Evolutionary conservation across 2,329 filamentous ascomycete species (phyloP), one percentile per base, ranked within the genome.

Genomic region (Aureobasidium sp.): DNA sequence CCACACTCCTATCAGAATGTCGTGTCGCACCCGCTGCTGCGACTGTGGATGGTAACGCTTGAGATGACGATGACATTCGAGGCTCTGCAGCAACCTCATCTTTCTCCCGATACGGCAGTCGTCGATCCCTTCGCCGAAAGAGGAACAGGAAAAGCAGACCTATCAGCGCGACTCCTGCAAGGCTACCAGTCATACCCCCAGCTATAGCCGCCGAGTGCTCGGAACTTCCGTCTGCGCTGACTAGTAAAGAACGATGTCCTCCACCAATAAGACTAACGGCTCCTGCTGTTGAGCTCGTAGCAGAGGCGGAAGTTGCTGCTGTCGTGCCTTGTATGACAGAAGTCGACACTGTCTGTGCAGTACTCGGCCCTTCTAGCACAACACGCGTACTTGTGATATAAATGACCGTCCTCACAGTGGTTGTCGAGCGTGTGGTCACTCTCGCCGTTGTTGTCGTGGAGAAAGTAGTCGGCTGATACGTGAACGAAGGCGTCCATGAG

Each of bases 181-280:
- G n/a, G 39, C 60, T 59, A 5, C 60, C 63, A 17, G 59, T 60
- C 36, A 64, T 61, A 15, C 60, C 60, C 25, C 63, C 63, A 17
- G 63, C 63, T 39, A 64, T 64, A 20, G 42, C 63, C 15, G 60
- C 60, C n/a, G 55, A 47, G 3, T 34, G 41, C 8, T 39, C 22
- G 8, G 55, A 58, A 29, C 41, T 45, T 17, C 53, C 55, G 7
- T 29, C 15, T 48, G 55, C 31, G 5, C 55, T 48, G 0, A 58
- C 22, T 4, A 58, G 14, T 11, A 17, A 14, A 2, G 42, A 37
- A 27, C 42, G 12, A 29, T 39, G 41, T 27, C 29, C 55, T 37
- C 31, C 31, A 20, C n/a, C 20, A 8, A 29, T 22, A 29, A 12
- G 6, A 12, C 42, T 20, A 45, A 11, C 29, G 20, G 17, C 27